phyloP scores from a whole-genome alignment of 192 early-diverging fungal species.

The Linnemannia schmuckeri region DNA sequence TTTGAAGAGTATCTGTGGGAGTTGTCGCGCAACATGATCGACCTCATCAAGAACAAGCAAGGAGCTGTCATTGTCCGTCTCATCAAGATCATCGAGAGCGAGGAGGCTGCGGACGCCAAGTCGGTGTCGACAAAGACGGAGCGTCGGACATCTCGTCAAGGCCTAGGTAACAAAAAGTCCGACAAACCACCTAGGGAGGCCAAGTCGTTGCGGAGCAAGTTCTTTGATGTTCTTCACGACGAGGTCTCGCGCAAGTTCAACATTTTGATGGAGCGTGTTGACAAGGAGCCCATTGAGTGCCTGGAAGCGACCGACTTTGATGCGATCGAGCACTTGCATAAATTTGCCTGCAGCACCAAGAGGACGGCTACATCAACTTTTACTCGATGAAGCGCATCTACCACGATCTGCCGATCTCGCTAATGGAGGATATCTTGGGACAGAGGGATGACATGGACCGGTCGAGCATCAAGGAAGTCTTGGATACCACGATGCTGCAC shows the following conservation, averaged over 20 bases:
- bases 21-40: slow-evolving; percentile 82
- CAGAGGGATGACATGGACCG: slow-evolving; percentile 95
- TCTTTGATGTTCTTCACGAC: slow-evolving; percentile 82
- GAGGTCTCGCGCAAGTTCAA: slow-evolving; percentile 76
- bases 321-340: slow-evolving; percentile 84
- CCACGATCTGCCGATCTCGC: slow-evolving; percentile 89
- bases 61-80: slow-evolving; percentile 86
- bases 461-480: slow-evolving; percentile 76
- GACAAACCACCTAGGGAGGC: slow-evolving; percentile 65
- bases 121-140: slow-evolving; percentile 61
- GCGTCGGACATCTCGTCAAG: slow-evolving; percentile 61
- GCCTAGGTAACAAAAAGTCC: slow-evolving; percentile 62
- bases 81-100: slow-evolving; percentile 94
- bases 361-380: slow-evolving; percentile 92
- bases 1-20: slow-evolving; percentile 93
- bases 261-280: slow-evolving; percentile 71
- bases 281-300: slow-evolving; percentile 69
- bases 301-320: slow-evolving; percentile 87
- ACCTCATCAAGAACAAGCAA: slow-evolving; percentile 79
- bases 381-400: slow-evolving; percentile 90
- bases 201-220: slow-evolving; percentile 84
- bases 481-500: slow-evolving; percentile 59
- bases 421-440: slow-evolving; percentile 91
- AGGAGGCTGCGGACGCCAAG: slow-evolving; percentile 91
- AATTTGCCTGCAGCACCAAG: slow-evolving; percentile 84